These are phyloP conservation scores for Claviceps arundinis DNA, from an alignment of 2,329 filamentous ascomycete genomes.

Conservation along the genomic window DNA sequence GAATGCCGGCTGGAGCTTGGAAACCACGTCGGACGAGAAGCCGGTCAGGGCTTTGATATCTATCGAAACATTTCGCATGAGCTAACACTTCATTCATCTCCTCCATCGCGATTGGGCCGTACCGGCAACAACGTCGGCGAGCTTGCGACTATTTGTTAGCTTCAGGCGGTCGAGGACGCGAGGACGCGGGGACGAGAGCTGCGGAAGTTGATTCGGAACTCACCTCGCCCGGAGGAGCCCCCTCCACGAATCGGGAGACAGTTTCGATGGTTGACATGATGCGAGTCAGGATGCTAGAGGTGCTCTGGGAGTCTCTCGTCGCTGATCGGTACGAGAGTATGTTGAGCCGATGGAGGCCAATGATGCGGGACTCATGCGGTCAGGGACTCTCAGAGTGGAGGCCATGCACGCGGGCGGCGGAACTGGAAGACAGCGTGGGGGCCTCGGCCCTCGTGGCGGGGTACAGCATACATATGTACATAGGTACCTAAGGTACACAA, in stretches of 20 bases:
- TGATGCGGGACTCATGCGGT: too few species aligned
- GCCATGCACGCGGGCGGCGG: too few species aligned
- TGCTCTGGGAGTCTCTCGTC: background rate
- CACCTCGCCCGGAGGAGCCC: slow-evolving; percentile 94
- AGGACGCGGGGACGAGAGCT: slow-evolving; percentile 4
- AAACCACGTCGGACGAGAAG: slow-evolving; percentile 52
- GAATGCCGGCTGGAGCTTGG: slow-evolving; percentile 69
- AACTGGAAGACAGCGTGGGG: too few species aligned
- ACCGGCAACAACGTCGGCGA: slow-evolving; percentile 81
- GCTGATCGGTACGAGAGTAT: too few species aligned
- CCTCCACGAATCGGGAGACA: slow-evolving; percentile 78
- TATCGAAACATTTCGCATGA: slow-evolving; percentile 22
- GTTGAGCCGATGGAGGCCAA: too few species aligned
- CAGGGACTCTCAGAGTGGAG: too few species aligned
- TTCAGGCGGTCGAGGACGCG: slow-evolving; percentile 8
- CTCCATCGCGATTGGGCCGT: slow-evolving; percentile 15
- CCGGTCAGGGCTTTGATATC: slow-evolving; percentile 82
- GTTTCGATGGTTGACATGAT: slow-evolving; percentile 26
- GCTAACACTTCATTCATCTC: background rate
- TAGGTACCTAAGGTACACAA: too few species aligned
- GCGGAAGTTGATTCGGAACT: slow-evolving; percentile 12
- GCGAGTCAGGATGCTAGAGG: background rate
- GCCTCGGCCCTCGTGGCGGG: too few species aligned
- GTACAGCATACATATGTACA: too few species aligned
- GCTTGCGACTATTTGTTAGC: slow-evolving; percentile 42